Conservation (phyloP, 2,329 filamentous ascomycete species). For the Chaetomiaceae sp. region DNA sequence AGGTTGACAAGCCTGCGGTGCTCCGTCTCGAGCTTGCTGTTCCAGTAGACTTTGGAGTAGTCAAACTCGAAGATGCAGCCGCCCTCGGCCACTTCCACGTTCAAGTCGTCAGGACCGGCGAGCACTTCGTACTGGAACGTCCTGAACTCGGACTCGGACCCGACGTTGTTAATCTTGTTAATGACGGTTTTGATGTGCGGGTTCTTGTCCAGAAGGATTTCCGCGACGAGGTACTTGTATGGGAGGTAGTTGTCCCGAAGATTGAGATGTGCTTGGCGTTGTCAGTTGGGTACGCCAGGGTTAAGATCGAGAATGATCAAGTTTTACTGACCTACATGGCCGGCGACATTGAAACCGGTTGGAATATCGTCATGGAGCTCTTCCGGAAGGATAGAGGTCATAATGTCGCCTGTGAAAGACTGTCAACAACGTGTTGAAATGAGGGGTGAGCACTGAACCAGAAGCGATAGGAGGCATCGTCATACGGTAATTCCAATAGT, state of each 20-base stretch:
- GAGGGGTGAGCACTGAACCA: too few relatives aligned
- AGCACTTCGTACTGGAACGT: conserved; percentile 93
- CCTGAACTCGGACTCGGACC: conserved; percentile 75
- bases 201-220: conserved; percentile 88
- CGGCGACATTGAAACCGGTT: conserved; percentile 78
- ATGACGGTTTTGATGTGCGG: conserved; percentile 77
- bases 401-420: conserved; percentile 74
- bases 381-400: conserved; percentile 72
- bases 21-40: conserved; percentile 82
- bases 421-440: too few relatives aligned
- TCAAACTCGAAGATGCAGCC: conserved; percentile 87
- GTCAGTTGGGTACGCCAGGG: too few relatives aligned
- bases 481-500: conserved; percentile 77
- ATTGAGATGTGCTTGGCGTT: conserved; percentile 70
- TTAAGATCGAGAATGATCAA: too few relatives aligned
- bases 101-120: conserved; percentile 71
- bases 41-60: conserved; percentile 98
- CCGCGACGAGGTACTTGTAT: conserved; percentile 79
- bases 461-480: too few relatives aligned
- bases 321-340: conserved; percentile 64
- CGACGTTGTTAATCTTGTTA: conserved; percentile 90
- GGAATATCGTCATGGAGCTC: conserved; percentile 76
- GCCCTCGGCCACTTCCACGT: conserved; percentile 76
- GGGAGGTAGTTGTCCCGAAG: conserved; percentile 75
- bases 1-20: conserved; percentile 71